Base-by-base conservation (phyloP, 257 asterid genomes). In the Penstemon newberryi region DNA sequence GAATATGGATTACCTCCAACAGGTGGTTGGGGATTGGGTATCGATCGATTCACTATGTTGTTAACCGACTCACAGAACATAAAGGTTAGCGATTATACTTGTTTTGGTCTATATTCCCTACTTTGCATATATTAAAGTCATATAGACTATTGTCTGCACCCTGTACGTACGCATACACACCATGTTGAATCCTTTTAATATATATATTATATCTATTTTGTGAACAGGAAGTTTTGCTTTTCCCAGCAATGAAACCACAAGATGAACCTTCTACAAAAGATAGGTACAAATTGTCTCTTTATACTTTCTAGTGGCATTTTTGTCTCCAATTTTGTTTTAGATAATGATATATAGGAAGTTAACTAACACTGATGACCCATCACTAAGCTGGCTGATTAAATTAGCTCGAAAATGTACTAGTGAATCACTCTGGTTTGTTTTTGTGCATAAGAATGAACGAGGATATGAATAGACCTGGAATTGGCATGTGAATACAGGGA, bases 21-120 rank as follows among this genome's bases (percentile, higher is more conserved):
- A 63, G 96, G 90, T 69, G 97, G 98, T 6, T 92, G 98, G 98
- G 98, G 98, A 59, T 60, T 92, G 75, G 98, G 98, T 36, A 86
- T 92, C 68, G 98, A 90, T 74, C 87, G 97, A n/a, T 63, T 92
- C 6, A 65, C 95, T 1, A 92, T 92, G 98, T 57, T 90, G 78
- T 75, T 92, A 79, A 90, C 97, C 8, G 97, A 92, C 71, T 90
- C 97, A 40, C 98, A 90, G 82, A 92, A 92, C 75, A 92, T 92
- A 69, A 92, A 92, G 98, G 97, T 87, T 42, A 47, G 65, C 25
- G 11, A 8, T 43, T 4, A 45, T 49, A 12, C 9, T 40, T 63
- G 50, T 8, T 57, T 58, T 10, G 9, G 37, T 13, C 54, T 64
- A 65, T 37, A 47, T 25, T 25, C 1, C 33, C 33, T 25, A 25